Evolutionary conservation across 1,284 basidiomycete species (phyloP).

Genomic region (Cystobasidium pallidum): DNA sequence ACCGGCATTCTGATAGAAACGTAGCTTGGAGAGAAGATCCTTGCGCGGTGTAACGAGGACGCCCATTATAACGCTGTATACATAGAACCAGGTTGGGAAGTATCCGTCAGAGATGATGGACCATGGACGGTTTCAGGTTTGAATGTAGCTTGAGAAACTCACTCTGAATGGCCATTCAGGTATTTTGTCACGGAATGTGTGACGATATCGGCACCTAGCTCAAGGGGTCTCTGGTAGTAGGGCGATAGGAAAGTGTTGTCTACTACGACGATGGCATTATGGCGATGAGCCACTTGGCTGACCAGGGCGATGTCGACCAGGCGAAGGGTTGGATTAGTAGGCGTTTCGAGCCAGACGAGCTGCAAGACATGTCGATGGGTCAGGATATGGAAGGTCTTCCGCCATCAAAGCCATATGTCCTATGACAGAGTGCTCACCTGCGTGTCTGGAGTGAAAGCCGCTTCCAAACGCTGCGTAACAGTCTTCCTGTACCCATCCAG

Average conservation of each 20-base stretch:
- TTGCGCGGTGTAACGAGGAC: slow-evolving; percentile 68
- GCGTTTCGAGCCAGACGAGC: slow-evolving; percentile 96
- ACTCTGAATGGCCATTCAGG: slow-evolving; percentile 92
- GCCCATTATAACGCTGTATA: slow-evolving; percentile 67
- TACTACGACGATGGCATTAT: slow-evolving; percentile 71
- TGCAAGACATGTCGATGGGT: slow-evolving; percentile 54
- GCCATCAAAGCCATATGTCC: not conserved
- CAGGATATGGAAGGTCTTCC: not conserved
- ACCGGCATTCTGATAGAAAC: slow-evolving; percentile 86
- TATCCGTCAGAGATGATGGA: not conserved
- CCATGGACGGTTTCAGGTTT: too few relatives aligned
- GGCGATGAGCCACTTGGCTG: slow-evolving; percentile 65
- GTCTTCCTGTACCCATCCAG: slow-evolving; percentile 51
- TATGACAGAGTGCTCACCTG: slow-evolving; percentile 63
- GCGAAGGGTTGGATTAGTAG: slow-evolving; percentile 92
- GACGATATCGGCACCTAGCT: slow-evolving; percentile 75
- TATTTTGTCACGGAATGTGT: slow-evolving; percentile 70
- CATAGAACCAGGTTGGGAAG: slow-evolving; percentile 1
- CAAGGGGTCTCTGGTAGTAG: slow-evolving; percentile 85
- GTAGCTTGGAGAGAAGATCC: slow-evolving; percentile 64
- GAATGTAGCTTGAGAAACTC: not conserved
- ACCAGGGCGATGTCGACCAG: slow-evolving; percentile 76
- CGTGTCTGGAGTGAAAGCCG: slow-evolving; percentile 72
- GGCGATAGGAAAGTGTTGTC: slow-evolving; percentile 69
- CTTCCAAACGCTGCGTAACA: slow-evolving; percentile 66